phyloP scores from a whole-genome alignment of 2,329 filamentous ascomycete genomes.

The Teratosphaeria nubilosa region DNA sequence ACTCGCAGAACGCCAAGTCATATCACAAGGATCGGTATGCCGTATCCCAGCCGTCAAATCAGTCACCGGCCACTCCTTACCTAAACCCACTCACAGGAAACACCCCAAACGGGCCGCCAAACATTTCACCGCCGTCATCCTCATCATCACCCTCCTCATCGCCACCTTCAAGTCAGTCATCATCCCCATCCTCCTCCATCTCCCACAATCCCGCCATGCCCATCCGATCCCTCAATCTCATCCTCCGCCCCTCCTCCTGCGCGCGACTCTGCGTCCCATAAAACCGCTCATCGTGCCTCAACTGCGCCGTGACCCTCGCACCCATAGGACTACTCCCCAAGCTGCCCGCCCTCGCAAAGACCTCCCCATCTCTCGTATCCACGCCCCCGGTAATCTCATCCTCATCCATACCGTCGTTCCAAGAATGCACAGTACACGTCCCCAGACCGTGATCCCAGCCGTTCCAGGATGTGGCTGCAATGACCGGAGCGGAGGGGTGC shows the following conservation, averaged over 20 bases:
- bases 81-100: neutral
- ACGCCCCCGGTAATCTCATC: slow-evolving; percentile 50
- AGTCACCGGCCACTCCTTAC: neutral
- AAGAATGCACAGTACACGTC: slow-evolving; percentile 69
- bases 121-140: slow-evolving; percentile 3
- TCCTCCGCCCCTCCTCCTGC: neutral
- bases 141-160: slow-evolving; percentile 6
- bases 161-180: slow-evolving; percentile 11
- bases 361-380: slow-evolving; percentile 11
- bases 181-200: slow-evolving; percentile 13
- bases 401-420: slow-evolving; percentile 52
- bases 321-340: slow-evolving; percentile 39
- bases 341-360: slow-evolving; percentile 22
- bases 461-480: slow-evolving; percentile 81
- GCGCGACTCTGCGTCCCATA: slow-evolving; percentile 22
- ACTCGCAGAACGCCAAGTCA: neutral
- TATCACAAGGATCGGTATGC: neutral
- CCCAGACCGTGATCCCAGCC: slow-evolving; percentile 63
- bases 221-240: slow-evolving; percentile 15
- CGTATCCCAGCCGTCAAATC: too few relatives aligned
- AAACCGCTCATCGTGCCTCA: slow-evolving; percentile 40
- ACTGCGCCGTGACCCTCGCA: slow-evolving; percentile 49
- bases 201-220: slow-evolving; percentile 17
- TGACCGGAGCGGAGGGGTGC: slow-evolving; percentile 74
- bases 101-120: neutral